phyloP scores from a whole-genome alignment of 2,329 filamentous ascomycete species.

The Ophiocordyceps australis region DNA sequence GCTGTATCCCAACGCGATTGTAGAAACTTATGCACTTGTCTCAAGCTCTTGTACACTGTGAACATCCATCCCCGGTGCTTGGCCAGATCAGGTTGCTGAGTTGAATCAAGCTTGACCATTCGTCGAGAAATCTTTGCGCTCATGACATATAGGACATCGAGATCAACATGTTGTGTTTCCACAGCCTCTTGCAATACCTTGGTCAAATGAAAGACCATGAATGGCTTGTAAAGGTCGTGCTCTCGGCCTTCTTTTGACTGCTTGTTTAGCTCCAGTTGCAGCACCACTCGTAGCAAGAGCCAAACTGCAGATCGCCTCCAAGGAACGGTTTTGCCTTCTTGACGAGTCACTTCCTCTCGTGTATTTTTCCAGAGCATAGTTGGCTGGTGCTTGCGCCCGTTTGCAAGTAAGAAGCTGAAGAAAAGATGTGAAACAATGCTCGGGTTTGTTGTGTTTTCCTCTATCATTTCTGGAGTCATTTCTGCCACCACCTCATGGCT shows the following conservation, averaged over 20 bases:
- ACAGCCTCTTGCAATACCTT: conserved; percentile 12
- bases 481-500: conserved; percentile 7
- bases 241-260: neutral
- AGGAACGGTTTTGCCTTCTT: neutral
- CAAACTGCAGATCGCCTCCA: conserved; percentile 3
- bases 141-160: conserved; percentile 19
- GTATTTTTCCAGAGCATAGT: conserved; percentile 33
- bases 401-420: conserved; percentile 14
- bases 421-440: conserved; percentile 29
- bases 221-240: conserved; percentile 26
- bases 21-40: neutral
- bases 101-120: conserved; percentile 19
- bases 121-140: conserved; percentile 23
- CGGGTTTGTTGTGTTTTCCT: conserved; percentile 19
- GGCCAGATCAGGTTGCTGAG: too few species aligned
- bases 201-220: conserved; percentile 27
- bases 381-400: conserved; percentile 12
- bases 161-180: conserved; percentile 6
- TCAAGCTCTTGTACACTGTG: conserved; percentile 1
- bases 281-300: conserved; percentile 3
- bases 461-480: conserved; percentile 1
- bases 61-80: conserved; percentile 2
- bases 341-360: conserved; percentile 22
- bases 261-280: conserved; percentile 1
- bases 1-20: neutral